Evolutionary conservation across 163 green algal species (phyloP).

Genomic region (Chloromonas sp.): DNA sequence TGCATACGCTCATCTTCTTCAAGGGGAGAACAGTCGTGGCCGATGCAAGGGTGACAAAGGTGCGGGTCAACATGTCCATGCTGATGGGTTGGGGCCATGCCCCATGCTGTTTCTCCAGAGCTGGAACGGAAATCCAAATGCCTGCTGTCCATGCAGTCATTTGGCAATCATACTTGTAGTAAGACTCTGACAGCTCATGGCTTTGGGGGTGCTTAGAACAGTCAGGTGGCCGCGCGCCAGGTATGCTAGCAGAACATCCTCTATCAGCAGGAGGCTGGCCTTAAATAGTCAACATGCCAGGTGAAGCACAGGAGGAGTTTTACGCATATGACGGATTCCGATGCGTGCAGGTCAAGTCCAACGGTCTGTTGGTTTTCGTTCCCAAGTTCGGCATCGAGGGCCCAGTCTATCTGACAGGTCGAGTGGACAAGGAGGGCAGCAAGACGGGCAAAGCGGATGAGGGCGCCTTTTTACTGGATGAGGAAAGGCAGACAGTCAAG

Average conservation of each 20-base stretch:
- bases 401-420: conserved; percentile 65
- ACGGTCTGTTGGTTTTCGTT: conserved; percentile 95
- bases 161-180: not conserved
- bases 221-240: no score
- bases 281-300: no score
- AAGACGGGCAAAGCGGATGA: conserved; percentile 1
- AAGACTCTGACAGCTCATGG: no score
- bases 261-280: no score
- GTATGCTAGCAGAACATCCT: no score
- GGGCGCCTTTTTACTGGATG: conserved; percentile 33
- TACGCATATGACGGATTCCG: no score
- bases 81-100: not conserved
- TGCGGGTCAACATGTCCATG: conserved; percentile 17
- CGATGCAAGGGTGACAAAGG: conserved; percentile 65
- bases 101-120: not conserved
- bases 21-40: conserved; percentile 37
- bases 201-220: no score
- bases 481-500: conserved; percentile 52
- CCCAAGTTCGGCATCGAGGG: conserved; percentile 97
- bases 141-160: not conserved
- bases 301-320: no score
- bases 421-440: conserved; percentile 20
- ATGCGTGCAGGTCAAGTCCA: conserved; percentile 46
- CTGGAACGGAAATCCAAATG: not conserved
- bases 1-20: conserved; percentile 98